Conservation (phyloP, 2,329 filamentous ascomycete species). For the Gyromitra esculenta region DNA sequence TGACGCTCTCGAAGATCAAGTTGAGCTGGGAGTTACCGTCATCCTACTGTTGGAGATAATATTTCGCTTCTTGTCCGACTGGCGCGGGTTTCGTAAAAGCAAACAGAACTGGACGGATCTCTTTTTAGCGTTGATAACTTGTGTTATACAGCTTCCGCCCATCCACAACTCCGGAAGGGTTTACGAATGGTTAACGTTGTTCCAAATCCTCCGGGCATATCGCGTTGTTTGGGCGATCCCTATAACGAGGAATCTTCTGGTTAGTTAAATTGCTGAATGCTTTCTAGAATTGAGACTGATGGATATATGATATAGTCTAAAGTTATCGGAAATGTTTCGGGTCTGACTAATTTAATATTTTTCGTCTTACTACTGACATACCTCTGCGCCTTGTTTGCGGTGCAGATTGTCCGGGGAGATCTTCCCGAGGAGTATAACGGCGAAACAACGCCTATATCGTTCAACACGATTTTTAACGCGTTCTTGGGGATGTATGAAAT, state of each 20-base stretch:
- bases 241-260: constrained; percentile 85
- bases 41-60: constrained; percentile 83
- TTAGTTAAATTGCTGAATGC: constrained; percentile 59
- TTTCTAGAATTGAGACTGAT: constrained; percentile 53
- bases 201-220: constrained; percentile 92
- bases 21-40: constrained; percentile 79
- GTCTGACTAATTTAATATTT: constrained; percentile 92
- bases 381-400: constrained; percentile 89
- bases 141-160: constrained; percentile 82
- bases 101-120: constrained; percentile 83
- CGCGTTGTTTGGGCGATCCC: constrained; percentile 89
- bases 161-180: constrained; percentile 76
- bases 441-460: constrained; percentile 75
- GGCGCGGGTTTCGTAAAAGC: constrained; percentile 79
- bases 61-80: constrained; percentile 79
- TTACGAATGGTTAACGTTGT: constrained; percentile 90
- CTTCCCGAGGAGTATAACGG: constrained; percentile 74
- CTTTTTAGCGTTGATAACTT: constrained; percentile 79
- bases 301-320: constrained; percentile 63
- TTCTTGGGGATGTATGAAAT: constrained; percentile 99
- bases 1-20: constrained; percentile 59
- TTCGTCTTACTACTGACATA: constrained; percentile 98
- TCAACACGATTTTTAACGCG: constrained; percentile 91
- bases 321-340: constrained; percentile 88
- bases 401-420: constrained; percentile 90